Conservation (phyloP, 371 early-diverging fungal species). For the Rhizopus arrhizus region DNA sequence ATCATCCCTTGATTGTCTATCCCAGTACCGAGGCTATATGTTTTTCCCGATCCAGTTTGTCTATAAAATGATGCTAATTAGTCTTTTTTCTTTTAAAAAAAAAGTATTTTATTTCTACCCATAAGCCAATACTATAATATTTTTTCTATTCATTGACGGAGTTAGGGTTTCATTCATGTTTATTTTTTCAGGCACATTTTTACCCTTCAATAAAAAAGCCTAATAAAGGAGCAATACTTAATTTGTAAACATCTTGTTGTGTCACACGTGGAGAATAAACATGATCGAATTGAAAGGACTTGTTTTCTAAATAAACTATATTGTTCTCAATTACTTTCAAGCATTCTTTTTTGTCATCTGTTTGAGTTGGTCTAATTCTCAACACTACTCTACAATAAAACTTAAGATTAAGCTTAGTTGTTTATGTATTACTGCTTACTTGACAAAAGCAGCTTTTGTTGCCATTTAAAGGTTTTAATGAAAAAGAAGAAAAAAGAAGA, state of each 20-base stretch:
- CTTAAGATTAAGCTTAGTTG: constrained; percentile 5
- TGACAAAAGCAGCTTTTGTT: constrained; percentile 17
- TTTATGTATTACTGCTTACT: constrained; percentile 12
- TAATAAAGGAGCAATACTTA: constrained; percentile 65
- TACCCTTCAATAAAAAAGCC: constrained; percentile 84
- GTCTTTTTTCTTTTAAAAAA: not conserved
- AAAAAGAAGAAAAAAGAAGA: constrained; percentile 10
- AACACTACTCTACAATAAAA: constrained; percentile 56
- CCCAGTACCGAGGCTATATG: constrained; percentile 94
- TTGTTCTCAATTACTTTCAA: constrained; percentile 54
- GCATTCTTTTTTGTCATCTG: constrained; percentile 45
- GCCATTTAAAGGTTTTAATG: constrained; percentile 20
- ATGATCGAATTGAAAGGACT: constrained; percentile 78
- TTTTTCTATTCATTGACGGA: constrained; percentile 47
- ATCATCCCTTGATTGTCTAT: constrained; percentile 68
- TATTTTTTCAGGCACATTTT: constrained; percentile 20
- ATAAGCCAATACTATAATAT: constrained; percentile 92
- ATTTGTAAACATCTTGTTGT: constrained; percentile 71
- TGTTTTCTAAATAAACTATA: constrained; percentile 47
- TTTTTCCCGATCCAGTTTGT: constrained; percentile 80
- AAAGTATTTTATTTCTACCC: constrained; percentile 62
- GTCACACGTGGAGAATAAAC: constrained; percentile 66
- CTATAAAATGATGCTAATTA: constrained; percentile 10
- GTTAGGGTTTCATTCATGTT: not conserved
- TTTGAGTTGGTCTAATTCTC: constrained; percentile 68